Conservation (phyloP, 2,329 filamentous ascomycete species). For the Colletotrichum sp. region DNA sequence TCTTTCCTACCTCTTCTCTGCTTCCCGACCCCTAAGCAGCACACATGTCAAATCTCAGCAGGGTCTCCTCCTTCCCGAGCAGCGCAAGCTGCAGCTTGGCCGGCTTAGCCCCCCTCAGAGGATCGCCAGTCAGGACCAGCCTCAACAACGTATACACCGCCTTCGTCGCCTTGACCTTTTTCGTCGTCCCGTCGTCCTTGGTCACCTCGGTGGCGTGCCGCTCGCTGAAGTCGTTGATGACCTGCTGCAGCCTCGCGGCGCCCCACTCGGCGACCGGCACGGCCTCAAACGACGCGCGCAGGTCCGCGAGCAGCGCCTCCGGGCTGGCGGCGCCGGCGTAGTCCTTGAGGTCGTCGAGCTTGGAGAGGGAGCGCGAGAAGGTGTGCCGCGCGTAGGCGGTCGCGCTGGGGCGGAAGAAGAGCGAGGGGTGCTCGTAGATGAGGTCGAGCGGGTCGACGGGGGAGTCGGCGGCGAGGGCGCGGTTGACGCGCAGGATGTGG, state of each 20-base stretch:
- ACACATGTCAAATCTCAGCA: slow-evolving; percentile 18
- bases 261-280: slow-evolving; percentile 15
- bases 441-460: slow-evolving; percentile 16
- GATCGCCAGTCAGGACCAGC: slow-evolving; percentile 17
- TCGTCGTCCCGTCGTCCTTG: not conserved
- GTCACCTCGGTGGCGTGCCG: not conserved
- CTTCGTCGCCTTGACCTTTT: not conserved
- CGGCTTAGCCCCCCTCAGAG: slow-evolving; percentile 16
- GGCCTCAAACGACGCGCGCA: not conserved
- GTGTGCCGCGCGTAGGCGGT: not conserved
- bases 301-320: not conserved
- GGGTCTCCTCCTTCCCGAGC: slow-evolving; percentile 16
- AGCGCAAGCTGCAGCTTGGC: slow-evolving; percentile 23
- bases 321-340: not conserved
- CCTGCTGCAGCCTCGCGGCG: slow-evolving; percentile 6
- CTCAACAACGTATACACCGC: slow-evolving; percentile 12
- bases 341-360: not conserved
- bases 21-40: not conserved
- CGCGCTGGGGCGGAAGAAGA: slow-evolving; percentile 20
- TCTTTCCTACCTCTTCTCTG: no score
- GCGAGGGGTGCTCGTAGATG: slow-evolving; percentile 17
- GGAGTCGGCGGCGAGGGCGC: slow-evolving; percentile 12
- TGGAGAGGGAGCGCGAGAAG: not conserved
- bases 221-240: not conserved
- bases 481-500: slow-evolving; percentile 16